Conservation (phyloP, 129 eudicot species). For the Chrysanthemum lavandulifolium region DNA sequence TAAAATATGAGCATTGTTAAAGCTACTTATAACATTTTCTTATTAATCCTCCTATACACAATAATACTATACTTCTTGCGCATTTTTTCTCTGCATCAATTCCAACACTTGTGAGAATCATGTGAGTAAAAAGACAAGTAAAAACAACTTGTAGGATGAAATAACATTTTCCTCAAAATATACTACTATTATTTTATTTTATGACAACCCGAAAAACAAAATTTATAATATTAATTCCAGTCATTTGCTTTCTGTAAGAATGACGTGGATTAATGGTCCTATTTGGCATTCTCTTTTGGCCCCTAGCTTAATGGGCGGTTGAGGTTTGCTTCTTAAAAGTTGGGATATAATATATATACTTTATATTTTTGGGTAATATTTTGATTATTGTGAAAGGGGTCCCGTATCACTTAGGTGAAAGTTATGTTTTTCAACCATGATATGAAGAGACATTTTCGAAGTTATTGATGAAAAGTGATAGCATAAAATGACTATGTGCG, state of each 20-base stretch:
- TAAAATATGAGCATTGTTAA: no score
- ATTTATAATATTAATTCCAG: not conserved
- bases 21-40: no score
- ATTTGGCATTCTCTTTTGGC: constrained; percentile 37
- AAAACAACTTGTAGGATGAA: no score
- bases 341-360: not conserved
- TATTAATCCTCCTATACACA: no score
- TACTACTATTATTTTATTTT: not conserved
- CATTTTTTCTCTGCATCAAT: no score
- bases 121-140: no score
- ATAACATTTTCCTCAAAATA: no score
- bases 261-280: constrained; percentile 31
- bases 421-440: not conserved
- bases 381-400: not conserved
- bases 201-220: not conserved
- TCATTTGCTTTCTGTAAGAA: constrained; percentile 19
- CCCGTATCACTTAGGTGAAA: not conserved
- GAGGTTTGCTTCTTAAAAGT: constrained; percentile 3
- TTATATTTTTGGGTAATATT: constrained; percentile 2
- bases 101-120: no score
- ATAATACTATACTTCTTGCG: no score
- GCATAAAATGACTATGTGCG: not conserved
- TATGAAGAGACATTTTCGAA: not conserved
- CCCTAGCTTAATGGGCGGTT: constrained; percentile 28
- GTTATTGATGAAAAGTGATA: not conserved